Conservation (phyloP, 2,329 filamentous ascomycete species). For the Phyllosticta citribraziliensis region DNA sequence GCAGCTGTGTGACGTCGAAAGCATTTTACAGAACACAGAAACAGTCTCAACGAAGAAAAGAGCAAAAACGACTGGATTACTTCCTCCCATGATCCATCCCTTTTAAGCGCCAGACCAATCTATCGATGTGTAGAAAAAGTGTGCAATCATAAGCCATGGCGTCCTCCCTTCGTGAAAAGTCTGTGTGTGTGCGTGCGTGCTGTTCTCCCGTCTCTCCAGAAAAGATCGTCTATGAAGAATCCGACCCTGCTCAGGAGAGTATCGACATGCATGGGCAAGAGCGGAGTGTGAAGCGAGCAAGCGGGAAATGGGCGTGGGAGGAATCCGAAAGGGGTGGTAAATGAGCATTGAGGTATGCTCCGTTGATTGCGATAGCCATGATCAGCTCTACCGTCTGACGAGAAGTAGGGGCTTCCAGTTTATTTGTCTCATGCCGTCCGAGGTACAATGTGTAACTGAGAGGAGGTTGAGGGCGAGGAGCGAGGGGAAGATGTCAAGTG, state of each 20-base stretch:
- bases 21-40: background rate
- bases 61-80: background rate
- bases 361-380: too few species aligned
- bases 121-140: background rate
- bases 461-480: background rate
- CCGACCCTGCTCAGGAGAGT: background rate
- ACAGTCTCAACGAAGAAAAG: background rate
- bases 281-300: too few species aligned
- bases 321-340: too few species aligned
- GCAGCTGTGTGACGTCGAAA: too few species aligned
- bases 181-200: background rate
- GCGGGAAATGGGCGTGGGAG: too few species aligned
- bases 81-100: background rate
- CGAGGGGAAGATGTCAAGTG: background rate
- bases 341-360: too few species aligned
- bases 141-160: background rate
- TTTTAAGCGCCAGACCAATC: background rate
- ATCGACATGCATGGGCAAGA: too few species aligned
- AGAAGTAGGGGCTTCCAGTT: too few species aligned
- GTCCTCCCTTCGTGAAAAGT: background rate
- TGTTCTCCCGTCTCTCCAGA: background rate
- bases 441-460: background rate
- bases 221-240: background rate
- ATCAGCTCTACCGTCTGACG: too few species aligned
- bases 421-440: too few species aligned